These are phyloP conservation scores for Modicella reniformis DNA, from an alignment of 371 early-diverging fungal genomes.

Conservation along the genomic window DNA sequence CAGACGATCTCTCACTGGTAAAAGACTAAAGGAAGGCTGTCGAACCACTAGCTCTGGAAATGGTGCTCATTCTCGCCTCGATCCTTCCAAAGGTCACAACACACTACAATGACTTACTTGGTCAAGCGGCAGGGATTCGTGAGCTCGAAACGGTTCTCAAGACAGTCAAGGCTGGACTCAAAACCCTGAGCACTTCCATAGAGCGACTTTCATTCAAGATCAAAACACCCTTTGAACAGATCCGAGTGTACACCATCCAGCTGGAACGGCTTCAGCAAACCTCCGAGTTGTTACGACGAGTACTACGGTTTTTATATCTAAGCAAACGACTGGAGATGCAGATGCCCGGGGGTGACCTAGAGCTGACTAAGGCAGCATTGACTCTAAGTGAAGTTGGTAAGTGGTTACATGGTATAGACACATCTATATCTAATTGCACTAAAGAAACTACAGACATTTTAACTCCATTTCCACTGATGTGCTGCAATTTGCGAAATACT, in stretches of 20 bases:
- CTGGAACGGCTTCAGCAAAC: constrained; percentile 72
- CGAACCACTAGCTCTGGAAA: neutral
- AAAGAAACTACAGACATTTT: neutral
- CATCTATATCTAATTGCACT: neutral
- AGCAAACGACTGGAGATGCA: constrained; percentile 70
- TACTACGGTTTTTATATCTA: constrained; percentile 73
- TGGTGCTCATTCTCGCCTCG: neutral
- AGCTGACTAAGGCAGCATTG: constrained; percentile 68
- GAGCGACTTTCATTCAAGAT: constrained; percentile 69
- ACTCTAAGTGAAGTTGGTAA: constrained; percentile 67
- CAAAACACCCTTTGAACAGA: constrained; percentile 69
- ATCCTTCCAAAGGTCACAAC: constrained; percentile 65
- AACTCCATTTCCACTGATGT: neutral
- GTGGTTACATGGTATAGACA: neutral
- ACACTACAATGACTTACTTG: constrained; percentile 76
- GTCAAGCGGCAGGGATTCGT: constrained; percentile 77
- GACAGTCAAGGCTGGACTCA: constrained; percentile 66
- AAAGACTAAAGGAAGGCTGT: neutral
- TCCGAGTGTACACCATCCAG: constrained; percentile 66
- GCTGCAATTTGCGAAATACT: neutral
- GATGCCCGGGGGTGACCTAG: constrained; percentile 62
- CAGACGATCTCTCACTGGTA: neutral
- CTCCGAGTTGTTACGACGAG: constrained; percentile 71
- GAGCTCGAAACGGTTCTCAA: constrained; percentile 67
- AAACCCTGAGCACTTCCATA: constrained; percentile 66